Evolutionary conservation across 73 alveolate species (phyloP), one percentile per base, ranked within the genome.

Genomic region (Paramecium pentaurelia): DNA sequence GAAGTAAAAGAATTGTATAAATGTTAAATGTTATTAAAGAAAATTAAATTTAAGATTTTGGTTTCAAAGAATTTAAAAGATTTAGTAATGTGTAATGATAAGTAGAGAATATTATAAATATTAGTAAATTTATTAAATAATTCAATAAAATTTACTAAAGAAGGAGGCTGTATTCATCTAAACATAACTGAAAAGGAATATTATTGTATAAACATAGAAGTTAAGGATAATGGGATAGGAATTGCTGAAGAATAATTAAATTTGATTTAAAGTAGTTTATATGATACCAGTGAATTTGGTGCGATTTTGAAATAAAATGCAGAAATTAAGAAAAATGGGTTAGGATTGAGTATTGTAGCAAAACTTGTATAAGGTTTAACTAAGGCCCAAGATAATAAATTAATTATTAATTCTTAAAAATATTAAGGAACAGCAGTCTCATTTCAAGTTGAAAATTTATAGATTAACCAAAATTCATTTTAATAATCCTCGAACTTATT

Each of bases 201-300:
- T 73, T 38, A 8, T 25, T 80, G 30, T 3, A 42, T 80, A 9
- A 80, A 80, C 3, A 45, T 80, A 14, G 28, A 28, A 32, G 91
- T 80, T 18, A 42, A 80, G 45, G 91, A 80, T 80, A 80, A 40
- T 18, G 91, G 91, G 12, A 49, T 80, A 20, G 91, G 91, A 1
- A 80, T 80, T 73, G 38, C 14, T 34, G 34, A 36, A 37, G 87
- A 40, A 12, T 14, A 73, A 11, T 40, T 73, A 8, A 2, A 38
- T n/a, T 36, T 22, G 6, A 30, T 73, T 34, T 0, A n/a, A 40
- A 73, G 64, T 30, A 38, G 54, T 73, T 34, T 73, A 32, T 68
- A 32, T 20, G 47, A 25, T 73, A 32, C 60, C 28, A 37, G 18
- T 1, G 47, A 34, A 37, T 30, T 36, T 32, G 60, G 60, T 30